Conservation (phyloP, 1,139 yeast species). For the Suhomyces chickasaworum region DNA sequence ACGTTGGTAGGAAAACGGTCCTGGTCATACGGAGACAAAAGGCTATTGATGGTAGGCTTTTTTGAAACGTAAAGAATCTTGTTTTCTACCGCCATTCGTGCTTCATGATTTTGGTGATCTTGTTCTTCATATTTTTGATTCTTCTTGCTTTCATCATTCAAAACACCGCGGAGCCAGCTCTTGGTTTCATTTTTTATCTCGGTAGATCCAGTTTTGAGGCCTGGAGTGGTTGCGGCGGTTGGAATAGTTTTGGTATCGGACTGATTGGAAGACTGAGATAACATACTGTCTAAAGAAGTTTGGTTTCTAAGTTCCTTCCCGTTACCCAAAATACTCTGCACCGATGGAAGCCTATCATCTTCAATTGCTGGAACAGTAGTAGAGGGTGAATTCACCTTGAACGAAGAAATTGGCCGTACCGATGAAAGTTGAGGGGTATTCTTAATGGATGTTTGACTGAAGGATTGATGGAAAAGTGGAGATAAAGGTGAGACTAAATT, state of each 20-base stretch:
- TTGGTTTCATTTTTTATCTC: constrained; percentile 11
- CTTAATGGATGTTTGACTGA: constrained; percentile 28
- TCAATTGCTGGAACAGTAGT: constrained; percentile 6
- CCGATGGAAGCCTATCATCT: constrained; percentile 16
- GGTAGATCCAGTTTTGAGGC: not conserved
- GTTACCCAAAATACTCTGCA: constrained; percentile 14
- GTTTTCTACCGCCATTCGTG: not conserved
- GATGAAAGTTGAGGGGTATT: constrained; percentile 5
- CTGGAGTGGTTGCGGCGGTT: constrained; percentile 3
- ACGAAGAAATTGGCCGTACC: constrained; percentile 3
- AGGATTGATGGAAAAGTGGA: constrained; percentile 45
- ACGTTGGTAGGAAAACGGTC: constrained; percentile 21
- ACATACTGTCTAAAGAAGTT: constrained; percentile 9
- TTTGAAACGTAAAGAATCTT: constrained; percentile 20
- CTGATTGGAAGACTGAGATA: constrained; percentile 2
- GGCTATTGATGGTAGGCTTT: constrained; percentile 40
- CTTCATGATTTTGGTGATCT: not conserved
- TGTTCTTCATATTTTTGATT: not conserved
- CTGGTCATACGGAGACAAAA: constrained; percentile 33
- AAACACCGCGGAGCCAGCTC: constrained; percentile 19
- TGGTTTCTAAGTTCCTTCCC: constrained; percentile 7
- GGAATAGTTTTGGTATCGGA: constrained; percentile 2
- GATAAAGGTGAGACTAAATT: constrained; percentile 43
- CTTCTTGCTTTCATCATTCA: constrained; percentile 12
- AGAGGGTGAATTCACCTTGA: constrained; percentile 2